Percentiles rank a stretch among this genome's conserved stretches.
Conservation (phyloP, 257 asterid genomes). For the Verbascum thapsus region DNA sequence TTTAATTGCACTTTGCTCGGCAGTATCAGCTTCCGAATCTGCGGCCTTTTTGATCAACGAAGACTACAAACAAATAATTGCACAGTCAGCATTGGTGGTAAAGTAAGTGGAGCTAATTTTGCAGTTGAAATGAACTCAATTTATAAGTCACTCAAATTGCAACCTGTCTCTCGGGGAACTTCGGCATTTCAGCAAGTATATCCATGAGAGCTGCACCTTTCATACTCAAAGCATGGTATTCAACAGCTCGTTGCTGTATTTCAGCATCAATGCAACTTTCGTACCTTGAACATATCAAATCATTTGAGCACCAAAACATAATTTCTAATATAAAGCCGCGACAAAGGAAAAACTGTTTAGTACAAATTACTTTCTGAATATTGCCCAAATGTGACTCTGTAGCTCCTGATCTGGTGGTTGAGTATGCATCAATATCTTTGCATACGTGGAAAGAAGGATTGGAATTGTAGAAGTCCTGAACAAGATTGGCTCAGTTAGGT, state of each 20-base stretch:
- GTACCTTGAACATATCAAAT: conserved; percentile 46
- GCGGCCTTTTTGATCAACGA: conserved; percentile 73
- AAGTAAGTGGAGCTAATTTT: conserved; percentile 9
- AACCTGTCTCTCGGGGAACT: conserved; percentile 90
- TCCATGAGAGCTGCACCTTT: conserved; percentile 76
- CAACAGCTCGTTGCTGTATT: conserved; percentile 83
- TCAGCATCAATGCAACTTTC: conserved; percentile 81
- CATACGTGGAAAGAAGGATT: conserved; percentile 80
- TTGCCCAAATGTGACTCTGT: conserved; percentile 67
- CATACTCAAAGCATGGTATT: conserved; percentile 70
- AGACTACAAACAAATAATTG: conserved; percentile 45
- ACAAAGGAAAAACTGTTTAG: background rate
- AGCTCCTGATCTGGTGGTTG: conserved; percentile 76
- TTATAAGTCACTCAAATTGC: conserved; percentile 5
- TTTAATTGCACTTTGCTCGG: conserved; percentile 85
- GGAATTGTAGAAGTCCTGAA: conserved; percentile 72
- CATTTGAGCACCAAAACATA: conserved; percentile 12
- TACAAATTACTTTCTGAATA: conserved; percentile 62
- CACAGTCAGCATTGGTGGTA: conserved; percentile 20
- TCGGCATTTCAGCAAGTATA: conserved; percentile 87
- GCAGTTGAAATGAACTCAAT: conserved; percentile 10
- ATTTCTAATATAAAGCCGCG: conserved; percentile 2
- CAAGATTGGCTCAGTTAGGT: conserved; percentile 23
- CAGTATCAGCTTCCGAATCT: conserved; percentile 80
- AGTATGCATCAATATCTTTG: conserved; percentile 80